phyloP scores from a whole-genome alignment of 768 basidiomycete genomes.

The Pleurotus tuoliensis region DNA sequence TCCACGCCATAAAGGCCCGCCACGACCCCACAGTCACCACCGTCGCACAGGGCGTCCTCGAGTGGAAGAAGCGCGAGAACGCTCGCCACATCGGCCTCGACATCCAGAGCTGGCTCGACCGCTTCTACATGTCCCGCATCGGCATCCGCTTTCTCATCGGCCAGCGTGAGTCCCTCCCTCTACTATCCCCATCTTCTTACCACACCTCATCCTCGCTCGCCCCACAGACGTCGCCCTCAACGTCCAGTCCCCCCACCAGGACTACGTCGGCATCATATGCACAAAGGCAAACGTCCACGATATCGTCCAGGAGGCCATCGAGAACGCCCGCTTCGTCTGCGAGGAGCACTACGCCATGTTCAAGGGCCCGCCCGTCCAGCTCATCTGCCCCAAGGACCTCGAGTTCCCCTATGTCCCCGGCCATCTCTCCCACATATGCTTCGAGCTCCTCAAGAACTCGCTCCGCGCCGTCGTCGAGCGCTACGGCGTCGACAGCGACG shows the following conservation, averaged over 20 bases:
- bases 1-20: conserved; percentile 87
- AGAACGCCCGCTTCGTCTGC: conserved; percentile 92
- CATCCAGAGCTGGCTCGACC: conserved; percentile 93
- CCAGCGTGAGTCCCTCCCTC: conserved; percentile 87
- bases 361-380: conserved; percentile 92
- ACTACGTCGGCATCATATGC: conserved; percentile 98
- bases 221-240: conserved; percentile 98
- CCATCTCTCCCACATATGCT: conserved; percentile 93
- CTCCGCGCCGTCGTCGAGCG: conserved; percentile 94
- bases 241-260: conserved; percentile 80
- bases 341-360: conserved; percentile 97
- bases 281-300: conserved; percentile 94
- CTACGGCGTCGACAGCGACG: conserved; percentile 71
- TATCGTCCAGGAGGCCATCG: conserved; percentile 97
- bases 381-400: conserved; percentile 86
- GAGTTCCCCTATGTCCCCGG: conserved; percentile 94
- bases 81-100: conserved; percentile 73
- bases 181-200: no score
- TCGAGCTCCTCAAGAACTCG: conserved; percentile 97
- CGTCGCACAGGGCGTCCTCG: conserved; percentile 92
- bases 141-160: conserved; percentile 97
- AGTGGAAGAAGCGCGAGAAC: conserved; percentile 84
- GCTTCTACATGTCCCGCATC: conserved; percentile 95
- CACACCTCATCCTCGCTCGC: no score
- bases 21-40: conserved; percentile 99